Percentiles rank a stretch among this genome's conserved stretches.
These are phyloP conservation scores for Myxozyma monticola DNA, from an alignment of 805 yeast species.

Conservation along the genomic window DNA sequence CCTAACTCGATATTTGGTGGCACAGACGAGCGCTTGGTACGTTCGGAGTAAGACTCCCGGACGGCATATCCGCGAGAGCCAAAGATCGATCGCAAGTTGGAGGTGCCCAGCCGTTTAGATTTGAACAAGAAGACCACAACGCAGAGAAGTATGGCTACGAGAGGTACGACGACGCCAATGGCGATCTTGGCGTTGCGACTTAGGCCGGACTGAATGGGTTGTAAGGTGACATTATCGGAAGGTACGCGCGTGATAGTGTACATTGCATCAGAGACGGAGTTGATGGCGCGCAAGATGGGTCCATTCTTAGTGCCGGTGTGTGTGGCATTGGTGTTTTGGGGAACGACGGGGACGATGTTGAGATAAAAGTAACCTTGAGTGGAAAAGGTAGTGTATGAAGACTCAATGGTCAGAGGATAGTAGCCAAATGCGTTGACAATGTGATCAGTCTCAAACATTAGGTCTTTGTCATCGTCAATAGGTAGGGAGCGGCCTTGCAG, in stretches of 20 bases:
- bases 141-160: conserved; percentile 10
- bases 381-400: conserved; percentile 8
- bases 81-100: conserved; percentile 1
- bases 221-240: conserved; percentile 44
- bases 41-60: conserved; percentile 2
- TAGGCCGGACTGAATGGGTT: no score
- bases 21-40: not conserved
- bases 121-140: conserved; percentile 10
- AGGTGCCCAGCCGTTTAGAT: conserved; percentile 1
- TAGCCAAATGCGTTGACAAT: conserved; percentile 45
- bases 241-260: conserved; percentile 44
- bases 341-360: conserved; percentile 43
- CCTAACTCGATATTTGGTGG: conserved; percentile 19
- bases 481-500: conserved; percentile 42
- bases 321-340: conserved; percentile 41
- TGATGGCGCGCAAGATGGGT: conserved; percentile 44
- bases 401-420: conserved; percentile 42
- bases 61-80: conserved; percentile 18
- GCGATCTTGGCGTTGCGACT: conserved; percentile 13
- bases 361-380: conserved; percentile 42
- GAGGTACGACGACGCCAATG: conserved; percentile 18
- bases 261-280: conserved; percentile 38
- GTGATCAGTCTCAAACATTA: conserved; percentile 41
- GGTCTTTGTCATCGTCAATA: conserved; percentile 38
- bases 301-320: conserved; percentile 45